Base-by-base conservation (phyloP, 176 grass and related monocot species). In the Ananas comosus region DNA sequence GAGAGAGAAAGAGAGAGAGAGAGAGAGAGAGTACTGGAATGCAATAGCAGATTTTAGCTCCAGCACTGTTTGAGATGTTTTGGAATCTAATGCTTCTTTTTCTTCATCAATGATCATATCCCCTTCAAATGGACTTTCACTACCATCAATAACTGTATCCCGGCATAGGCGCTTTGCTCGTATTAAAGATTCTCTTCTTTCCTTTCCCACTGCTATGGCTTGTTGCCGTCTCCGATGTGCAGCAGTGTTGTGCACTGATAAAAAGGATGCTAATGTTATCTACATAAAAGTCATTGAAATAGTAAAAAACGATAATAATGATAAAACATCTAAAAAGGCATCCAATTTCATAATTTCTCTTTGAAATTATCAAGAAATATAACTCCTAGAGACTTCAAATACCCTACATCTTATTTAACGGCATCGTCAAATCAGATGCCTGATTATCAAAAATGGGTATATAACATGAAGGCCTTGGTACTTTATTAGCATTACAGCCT, bases 111-210 rank as follows among this genome's bases (percentile, higher is more conserved):
- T 80, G 68, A 88, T 68, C 94, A 99, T 93, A 72, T 90, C 82
- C 42, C 82, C 87, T 13, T 90, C 86, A 47, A 52, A 21, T 68
- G 53, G 51, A 92, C 51, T 53, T 50, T 85, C 84, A 82, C 80
- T 74, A 14, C 72, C 75, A n/a, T 84, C 87, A 17, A 73, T 65
- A 68, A 90, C 61, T 76, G 84, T 78, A 83, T 80, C 78, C 65
- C 77, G 84, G 70, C 89, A 99, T 27, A 99, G 78, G 69, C 94
- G 89, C 75, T 99, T 99, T 65, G 94, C 77, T 58, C 94, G 87
- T 74, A 99, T 93, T 66, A 99, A 86, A n/a, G 89, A 82, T 73
- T 99, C 89, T 53, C 94, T 87, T 84, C 84, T 93, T 85, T 99
- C 94, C 78, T 92, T 99, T 63, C 89, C 86, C 42, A 99, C 75